Percentiles rank a stretch among this genome's conserved stretches.
Conservation (phyloP, 75 land plant genomes). For the Azolla pinnata region DNA sequence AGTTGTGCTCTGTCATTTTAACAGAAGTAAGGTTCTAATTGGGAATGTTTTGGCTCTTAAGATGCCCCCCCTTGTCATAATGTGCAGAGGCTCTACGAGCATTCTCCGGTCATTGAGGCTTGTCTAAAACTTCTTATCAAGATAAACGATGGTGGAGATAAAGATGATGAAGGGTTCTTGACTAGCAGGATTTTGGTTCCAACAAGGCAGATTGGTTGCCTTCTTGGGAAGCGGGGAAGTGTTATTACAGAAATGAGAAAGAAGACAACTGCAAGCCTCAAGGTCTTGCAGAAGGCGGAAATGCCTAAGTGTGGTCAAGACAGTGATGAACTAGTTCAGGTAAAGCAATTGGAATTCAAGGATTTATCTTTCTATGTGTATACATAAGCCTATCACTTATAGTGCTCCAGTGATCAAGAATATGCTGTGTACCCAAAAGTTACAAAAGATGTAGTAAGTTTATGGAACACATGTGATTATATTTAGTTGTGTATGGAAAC, state of each 20-base stretch:
- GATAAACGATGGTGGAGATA: slow-evolving; percentile 58
- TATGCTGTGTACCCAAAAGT: too few relatives aligned
- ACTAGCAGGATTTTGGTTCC: slow-evolving; percentile 86
- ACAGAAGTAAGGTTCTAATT: too few relatives aligned
- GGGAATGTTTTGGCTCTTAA: too few relatives aligned
- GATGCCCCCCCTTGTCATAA: too few relatives aligned
- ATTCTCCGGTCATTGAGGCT: slow-evolving; percentile 79
- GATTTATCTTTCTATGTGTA: too few relatives aligned
- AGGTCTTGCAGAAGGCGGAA: slow-evolving; percentile 68
- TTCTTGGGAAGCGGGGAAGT: slow-evolving; percentile 84
- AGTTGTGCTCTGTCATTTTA: too few relatives aligned
- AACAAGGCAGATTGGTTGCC: slow-evolving; percentile 77
- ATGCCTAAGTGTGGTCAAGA: slow-evolving; percentile 77
- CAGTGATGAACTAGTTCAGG: slow-evolving; percentile 97
- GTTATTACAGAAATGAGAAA: slow-evolving; percentile 87
- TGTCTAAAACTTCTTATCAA: slow-evolving; percentile 64
- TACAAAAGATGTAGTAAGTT: too few relatives aligned
- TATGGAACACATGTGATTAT: too few relatives aligned
- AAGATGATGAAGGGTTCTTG: slow-evolving; percentile 47
- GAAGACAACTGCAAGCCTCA: slow-evolving; percentile 72
- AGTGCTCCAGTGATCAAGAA: too few relatives aligned
- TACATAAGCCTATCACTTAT: too few relatives aligned
- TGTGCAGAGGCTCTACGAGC: too few relatives aligned
- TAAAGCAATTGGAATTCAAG: slow-evolving; percentile 12
- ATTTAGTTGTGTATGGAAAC: too few relatives aligned